These are phyloP conservation scores for Zymoseptoria passerinii DNA, from an alignment of 2,329 filamentous ascomycete species.

Conservation along the genomic window DNA sequence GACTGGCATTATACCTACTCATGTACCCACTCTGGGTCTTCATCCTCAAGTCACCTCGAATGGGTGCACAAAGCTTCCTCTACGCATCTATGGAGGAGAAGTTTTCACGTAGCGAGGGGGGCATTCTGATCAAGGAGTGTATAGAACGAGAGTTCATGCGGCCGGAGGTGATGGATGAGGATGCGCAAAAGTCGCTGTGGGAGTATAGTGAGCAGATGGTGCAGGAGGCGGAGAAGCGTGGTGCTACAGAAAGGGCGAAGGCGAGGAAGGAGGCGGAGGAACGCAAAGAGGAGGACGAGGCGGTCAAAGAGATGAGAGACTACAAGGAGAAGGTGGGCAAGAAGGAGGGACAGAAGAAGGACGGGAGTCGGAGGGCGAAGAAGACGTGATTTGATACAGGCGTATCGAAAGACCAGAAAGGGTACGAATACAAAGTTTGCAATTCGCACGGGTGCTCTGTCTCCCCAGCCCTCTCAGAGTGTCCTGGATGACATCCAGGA, in stretches of 20 bases:
- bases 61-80: slow-evolving; percentile 80
- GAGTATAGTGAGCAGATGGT: slow-evolving; percentile 79
- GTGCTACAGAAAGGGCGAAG: slow-evolving; percentile 53
- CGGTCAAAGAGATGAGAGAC: slow-evolving; percentile 24
- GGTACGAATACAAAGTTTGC: no score
- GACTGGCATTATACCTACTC: slow-evolving; percentile 65
- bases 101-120: slow-evolving; percentile 57
- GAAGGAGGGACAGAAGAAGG: slow-evolving; percentile 24
- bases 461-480: no score
- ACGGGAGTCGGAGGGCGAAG: slow-evolving; percentile 22
- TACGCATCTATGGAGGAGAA: slow-evolving; percentile 75
- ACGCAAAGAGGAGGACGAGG: slow-evolving; percentile 30
- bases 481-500: no score
- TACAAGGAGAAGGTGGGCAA: slow-evolving; percentile 30
- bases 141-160: slow-evolving; percentile 63
- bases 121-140: slow-evolving; percentile 81
- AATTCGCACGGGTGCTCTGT: no score
- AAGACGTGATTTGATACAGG: slow-evolving; percentile 8
- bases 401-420: no score
- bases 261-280: slow-evolving; percentile 46
- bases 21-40: slow-evolving; percentile 80
- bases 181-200: slow-evolving; percentile 78
- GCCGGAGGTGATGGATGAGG: slow-evolving; percentile 67
- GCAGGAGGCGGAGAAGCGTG: slow-evolving; percentile 70
- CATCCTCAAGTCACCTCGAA: slow-evolving; percentile 71